Percentiles rank a stretch among this genome's conserved stretches.
Evolutionary conservation across 495 filamentous ascomycete genomes (phyloP).

Genomic region (Jackrogersella multiformis): DNA sequence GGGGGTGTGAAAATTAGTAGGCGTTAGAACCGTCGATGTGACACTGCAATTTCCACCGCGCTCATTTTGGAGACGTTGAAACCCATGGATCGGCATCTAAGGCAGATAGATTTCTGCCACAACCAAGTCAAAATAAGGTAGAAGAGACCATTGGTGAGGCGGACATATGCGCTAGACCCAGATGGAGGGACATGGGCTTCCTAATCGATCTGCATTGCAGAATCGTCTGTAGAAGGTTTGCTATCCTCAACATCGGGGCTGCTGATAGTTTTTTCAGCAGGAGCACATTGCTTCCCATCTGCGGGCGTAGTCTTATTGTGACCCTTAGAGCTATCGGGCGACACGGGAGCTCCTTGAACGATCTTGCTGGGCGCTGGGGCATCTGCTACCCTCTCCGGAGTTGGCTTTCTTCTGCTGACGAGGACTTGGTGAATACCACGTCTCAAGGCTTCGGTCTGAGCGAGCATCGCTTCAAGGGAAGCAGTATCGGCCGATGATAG

Average conservation of each 20-base stretch:
- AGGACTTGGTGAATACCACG: conserved; percentile 33
- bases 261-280: conserved; percentile 3
- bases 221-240: conserved; percentile 20
- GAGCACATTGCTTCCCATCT: conserved; percentile 21
- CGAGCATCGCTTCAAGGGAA: conserved; percentile 42
- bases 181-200: not conserved
- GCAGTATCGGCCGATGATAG: conserved; percentile 34
- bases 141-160: conserved; percentile 6
- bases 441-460: conserved; percentile 38
- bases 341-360: conserved; percentile 8
- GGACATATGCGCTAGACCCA: not conserved
- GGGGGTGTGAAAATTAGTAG: conserved; percentile 3
- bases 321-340: conserved; percentile 23
- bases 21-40: not conserved
- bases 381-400: conserved; percentile 1
- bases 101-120: conserved; percentile 3
- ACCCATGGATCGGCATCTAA: conserved; percentile 1
- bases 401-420: not conserved
- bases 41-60: conserved; percentile 8
- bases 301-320: conserved; percentile 27
- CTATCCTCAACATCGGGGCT: conserved; percentile 11
- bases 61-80: not conserved
- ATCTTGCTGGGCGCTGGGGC: not conserved
- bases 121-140: not conserved
- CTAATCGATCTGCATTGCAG: conserved; percentile 46